These are phyloP conservation scores for Dictyophora rubrovolvata DNA, from an alignment of 768 basidiomycete genomes.

Conservation along the genomic window DNA sequence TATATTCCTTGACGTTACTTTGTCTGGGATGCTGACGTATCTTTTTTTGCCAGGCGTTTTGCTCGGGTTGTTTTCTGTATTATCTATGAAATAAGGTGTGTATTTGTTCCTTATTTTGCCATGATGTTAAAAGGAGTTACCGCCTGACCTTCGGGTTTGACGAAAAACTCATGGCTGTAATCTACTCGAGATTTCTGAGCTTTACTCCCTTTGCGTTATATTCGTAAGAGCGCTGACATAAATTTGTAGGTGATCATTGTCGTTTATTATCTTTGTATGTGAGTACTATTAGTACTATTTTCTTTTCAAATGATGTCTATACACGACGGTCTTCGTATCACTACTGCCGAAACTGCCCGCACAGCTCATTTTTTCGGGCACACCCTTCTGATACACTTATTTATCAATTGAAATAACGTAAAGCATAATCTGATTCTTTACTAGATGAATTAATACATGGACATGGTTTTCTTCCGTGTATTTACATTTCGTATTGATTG, in stretches of 20 bases:
- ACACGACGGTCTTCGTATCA: slow-evolving; percentile 92
- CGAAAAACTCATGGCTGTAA: slow-evolving; percentile 79
- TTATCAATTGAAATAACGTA: too few relatives aligned
- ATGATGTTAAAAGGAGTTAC: slow-evolving; percentile 78
- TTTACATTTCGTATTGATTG: too few relatives aligned
- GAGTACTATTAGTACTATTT: background rate
- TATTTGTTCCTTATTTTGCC: slow-evolving; percentile 14
- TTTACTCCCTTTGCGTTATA: background rate
- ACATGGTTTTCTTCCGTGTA: too few relatives aligned
- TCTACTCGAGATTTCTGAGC: slow-evolving; percentile 12
- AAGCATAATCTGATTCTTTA: too few relatives aligned
- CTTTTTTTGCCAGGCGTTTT: background rate
- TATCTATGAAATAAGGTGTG: slow-evolving; percentile 23
- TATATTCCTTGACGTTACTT: background rate
- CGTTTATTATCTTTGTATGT: background rate
- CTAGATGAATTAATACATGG: too few relatives aligned
- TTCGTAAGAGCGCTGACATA: background rate
- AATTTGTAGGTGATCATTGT: background rate
- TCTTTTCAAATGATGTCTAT: slow-evolving; percentile 47
- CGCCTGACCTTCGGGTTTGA: slow-evolving; percentile 65
- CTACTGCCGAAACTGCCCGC: slow-evolving; percentile 83
- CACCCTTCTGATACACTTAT: slow-evolving; percentile 51
- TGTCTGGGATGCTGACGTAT: slow-evolving; percentile 4
- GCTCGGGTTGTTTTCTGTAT: too few relatives aligned
- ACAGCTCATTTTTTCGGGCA: slow-evolving; percentile 82